Conservation (phyloP, 352 stramenopile species). For the Phytophthora agathidicida region DNA sequence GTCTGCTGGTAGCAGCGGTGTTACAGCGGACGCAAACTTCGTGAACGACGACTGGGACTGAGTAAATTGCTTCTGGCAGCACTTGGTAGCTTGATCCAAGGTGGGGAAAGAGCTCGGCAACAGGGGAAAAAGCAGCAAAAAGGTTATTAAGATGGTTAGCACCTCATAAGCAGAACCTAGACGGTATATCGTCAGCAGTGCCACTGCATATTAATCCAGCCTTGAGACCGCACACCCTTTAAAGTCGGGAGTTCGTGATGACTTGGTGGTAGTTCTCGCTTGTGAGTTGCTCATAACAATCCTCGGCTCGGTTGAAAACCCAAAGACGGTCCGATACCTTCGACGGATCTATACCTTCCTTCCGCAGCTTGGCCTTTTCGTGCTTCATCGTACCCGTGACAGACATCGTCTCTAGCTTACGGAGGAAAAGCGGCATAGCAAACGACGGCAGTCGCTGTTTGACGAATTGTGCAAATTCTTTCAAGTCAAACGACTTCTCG, state of each 20-base stretch:
- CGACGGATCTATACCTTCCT: slow-evolving; percentile 77
- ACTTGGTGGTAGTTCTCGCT: slow-evolving; percentile 59
- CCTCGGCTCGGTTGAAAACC: slow-evolving; percentile 55
- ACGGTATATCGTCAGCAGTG: neutral
- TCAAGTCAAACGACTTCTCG: slow-evolving; percentile 56
- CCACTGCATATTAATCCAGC: too few relatives aligned
- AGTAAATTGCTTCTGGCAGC: neutral
- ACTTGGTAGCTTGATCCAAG: too few relatives aligned
- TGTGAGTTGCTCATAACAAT: slow-evolving; percentile 64
- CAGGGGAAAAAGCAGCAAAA: slow-evolving; percentile 9
- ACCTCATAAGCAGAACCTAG: slow-evolving; percentile 1
- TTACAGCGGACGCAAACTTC: slow-evolving; percentile 73
- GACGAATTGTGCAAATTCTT: slow-evolving; percentile 59
- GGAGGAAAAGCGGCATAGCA: slow-evolving; percentile 86
- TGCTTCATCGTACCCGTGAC: slow-evolving; percentile 94
- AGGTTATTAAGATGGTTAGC: slow-evolving; percentile 11
- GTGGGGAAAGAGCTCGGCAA: too few relatives aligned
- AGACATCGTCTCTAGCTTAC: slow-evolving; percentile 71
- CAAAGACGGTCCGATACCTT: slow-evolving; percentile 63
- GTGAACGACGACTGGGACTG: slow-evolving; percentile 70
- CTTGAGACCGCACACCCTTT: slow-evolving; percentile 4
- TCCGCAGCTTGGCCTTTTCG: slow-evolving; percentile 89
- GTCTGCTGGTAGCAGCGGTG: slow-evolving; percentile 34
- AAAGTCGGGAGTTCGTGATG: slow-evolving; percentile 64
- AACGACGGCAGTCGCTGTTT: slow-evolving; percentile 63